Percentiles rank a stretch among this genome's conserved stretches.
Evolutionary conservation across 441 rosid species (phyloP).

Genomic region (Isatis lusitanica): DNA sequence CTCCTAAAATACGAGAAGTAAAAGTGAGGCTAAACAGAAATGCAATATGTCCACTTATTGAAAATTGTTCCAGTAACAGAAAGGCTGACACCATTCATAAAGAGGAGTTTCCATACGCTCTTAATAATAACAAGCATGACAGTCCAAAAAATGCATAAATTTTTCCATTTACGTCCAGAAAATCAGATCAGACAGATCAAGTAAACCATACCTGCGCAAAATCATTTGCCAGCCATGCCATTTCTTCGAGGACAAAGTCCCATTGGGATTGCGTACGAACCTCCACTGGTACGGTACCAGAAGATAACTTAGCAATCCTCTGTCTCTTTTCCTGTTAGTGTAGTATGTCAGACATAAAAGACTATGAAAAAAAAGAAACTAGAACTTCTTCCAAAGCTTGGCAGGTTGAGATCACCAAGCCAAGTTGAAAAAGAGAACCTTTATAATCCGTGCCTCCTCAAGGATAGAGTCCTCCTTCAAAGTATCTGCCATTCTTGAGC

Average conservation of each 20-base stretch:
- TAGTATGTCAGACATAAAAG: slow-evolving; percentile 28
- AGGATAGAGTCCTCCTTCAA: slow-evolving; percentile 75
- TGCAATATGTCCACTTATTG: neutral
- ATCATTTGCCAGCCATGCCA: slow-evolving; percentile 96
- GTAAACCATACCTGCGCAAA: slow-evolving; percentile 74
- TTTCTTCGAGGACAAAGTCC: slow-evolving; percentile 97
- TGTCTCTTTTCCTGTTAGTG: slow-evolving; percentile 73
- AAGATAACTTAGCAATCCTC: slow-evolving; percentile 78
- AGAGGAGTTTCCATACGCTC: neutral
- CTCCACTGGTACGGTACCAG: slow-evolving; percentile 47
- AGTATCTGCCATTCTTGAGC: slow-evolving; percentile 47
- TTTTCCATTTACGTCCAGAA: neutral
- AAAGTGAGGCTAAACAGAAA: slow-evolving; percentile 15
- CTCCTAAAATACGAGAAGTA: slow-evolving; percentile 51
- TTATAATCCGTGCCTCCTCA: slow-evolving; percentile 80
- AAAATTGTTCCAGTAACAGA: slow-evolving; percentile 3
- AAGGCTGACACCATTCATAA: neutral
- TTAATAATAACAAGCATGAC: neutral
- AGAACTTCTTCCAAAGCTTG: slow-evolving; percentile 6
- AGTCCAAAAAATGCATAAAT: slow-evolving; percentile 5
- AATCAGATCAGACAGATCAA: slow-evolving; percentile 10
- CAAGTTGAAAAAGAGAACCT: slow-evolving; percentile 53
- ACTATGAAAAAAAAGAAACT: slow-evolving; percentile 20
- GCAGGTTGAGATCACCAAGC: slow-evolving; percentile 22
- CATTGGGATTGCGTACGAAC: slow-evolving; percentile 61